Conservation (phyloP, 2,329 filamentous ascomycete genomes). For the Fusarium nodosum region DNA sequence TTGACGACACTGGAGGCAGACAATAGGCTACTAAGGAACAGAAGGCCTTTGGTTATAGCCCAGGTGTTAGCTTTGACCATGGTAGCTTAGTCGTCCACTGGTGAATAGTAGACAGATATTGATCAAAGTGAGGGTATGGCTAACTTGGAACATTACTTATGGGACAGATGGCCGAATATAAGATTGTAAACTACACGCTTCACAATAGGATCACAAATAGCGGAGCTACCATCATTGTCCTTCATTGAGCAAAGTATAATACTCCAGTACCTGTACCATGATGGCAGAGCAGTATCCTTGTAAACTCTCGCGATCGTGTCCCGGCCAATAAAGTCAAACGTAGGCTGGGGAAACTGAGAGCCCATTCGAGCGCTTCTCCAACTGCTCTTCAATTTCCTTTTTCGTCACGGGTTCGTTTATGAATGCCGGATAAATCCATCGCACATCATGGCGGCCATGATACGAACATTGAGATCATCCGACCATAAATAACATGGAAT, state of each 20-base stretch:
- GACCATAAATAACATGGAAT: background rate
- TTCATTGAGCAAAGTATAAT: background rate
- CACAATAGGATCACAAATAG: too few relatives aligned
- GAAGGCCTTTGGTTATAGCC: background rate
- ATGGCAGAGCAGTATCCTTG: background rate
- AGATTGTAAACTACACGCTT: too few relatives aligned
- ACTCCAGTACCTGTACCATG: background rate
- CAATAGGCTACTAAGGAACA: background rate
- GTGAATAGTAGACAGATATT: background rate
- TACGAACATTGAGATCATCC: background rate
- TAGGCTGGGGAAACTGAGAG: too few relatives aligned
- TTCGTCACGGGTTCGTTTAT: too few relatives aligned
- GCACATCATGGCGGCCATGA: background rate
- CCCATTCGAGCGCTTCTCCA: background rate
- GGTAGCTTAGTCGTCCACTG: background rate
- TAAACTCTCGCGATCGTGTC: background rate
- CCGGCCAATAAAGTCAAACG: background rate
- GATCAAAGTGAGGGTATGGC: too few relatives aligned
- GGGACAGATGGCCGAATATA: background rate
- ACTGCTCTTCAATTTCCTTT: too few relatives aligned
- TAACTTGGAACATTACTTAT: background rate
- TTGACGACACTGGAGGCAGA: background rate
- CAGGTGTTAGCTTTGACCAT: slow-evolving; percentile 3
- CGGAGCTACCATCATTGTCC: background rate
- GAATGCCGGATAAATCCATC: background rate